A percentile compares a stretch with the other conserved stretches of the same genome.
Evolutionary conservation across 2,329 filamentous ascomycete genomes (phyloP).

Genomic region (Trichoderma sp.): DNA sequence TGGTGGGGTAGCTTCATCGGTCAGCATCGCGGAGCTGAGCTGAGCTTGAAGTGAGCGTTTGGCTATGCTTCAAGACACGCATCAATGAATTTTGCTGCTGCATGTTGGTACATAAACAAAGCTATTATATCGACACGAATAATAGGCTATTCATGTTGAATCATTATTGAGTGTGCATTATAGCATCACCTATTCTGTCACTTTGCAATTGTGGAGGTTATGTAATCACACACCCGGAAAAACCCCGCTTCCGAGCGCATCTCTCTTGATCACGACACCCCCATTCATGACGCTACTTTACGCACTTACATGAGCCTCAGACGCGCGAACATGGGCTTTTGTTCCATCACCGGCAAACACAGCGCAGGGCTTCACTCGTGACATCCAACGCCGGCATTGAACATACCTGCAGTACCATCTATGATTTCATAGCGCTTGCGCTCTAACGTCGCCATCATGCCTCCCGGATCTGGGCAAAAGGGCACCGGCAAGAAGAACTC

Average conservation of each 20-base stretch:
- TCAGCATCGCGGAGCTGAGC: neutral
- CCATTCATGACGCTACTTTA: slow-evolving; percentile 10
- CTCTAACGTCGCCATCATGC: slow-evolving; percentile 47
- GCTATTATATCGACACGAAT: neutral
- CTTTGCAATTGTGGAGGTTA: neutral
- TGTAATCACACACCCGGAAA: neutral
- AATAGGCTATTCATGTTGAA: neutral
- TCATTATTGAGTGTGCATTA: neutral
- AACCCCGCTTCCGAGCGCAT: neutral
- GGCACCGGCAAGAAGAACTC: slow-evolving; percentile 66
- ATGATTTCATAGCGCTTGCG: slow-evolving; percentile 8
- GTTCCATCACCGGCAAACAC: neutral
- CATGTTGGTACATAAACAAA: neutral
- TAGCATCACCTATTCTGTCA: neutral
- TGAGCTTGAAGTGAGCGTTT: neutral
- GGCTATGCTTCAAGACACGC: neutral
- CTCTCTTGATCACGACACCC: slow-evolving; percentile 3
- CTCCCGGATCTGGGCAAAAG: slow-evolving; percentile 59
- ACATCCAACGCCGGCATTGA: neutral
- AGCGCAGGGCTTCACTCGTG: neutral
- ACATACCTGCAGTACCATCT: neutral
- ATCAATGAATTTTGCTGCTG: neutral
- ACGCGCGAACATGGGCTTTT: slow-evolving; percentile 22
- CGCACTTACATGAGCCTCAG: slow-evolving; percentile 17
- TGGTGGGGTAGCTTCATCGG: neutral